Percentiles rank a stretch among this genome's conserved stretches.
Evolutionary conservation across 192 early-diverging fungal genomes (phyloP).

Genomic region (Funneliformis geosporum): DNA sequence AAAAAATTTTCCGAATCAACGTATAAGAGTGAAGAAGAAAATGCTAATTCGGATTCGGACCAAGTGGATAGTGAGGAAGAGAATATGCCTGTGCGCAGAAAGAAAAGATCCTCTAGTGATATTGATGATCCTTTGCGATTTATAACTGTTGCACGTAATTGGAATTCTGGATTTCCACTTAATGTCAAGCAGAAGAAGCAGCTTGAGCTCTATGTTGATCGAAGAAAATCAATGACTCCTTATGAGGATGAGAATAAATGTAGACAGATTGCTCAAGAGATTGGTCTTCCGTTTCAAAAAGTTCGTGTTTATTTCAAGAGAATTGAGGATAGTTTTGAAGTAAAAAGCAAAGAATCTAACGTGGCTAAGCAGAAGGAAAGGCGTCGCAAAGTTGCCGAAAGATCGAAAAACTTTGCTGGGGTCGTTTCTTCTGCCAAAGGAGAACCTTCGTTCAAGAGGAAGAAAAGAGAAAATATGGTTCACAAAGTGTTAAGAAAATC

Average conservation of each 20-base stretch:
- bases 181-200: constrained; percentile 13
- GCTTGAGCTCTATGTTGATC: constrained; percentile 34
- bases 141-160: constrained; percentile 32
- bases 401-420: not conserved
- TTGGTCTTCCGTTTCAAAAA: constrained; percentile 15
- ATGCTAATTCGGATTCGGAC: not conserved
- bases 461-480: constrained; percentile 21
- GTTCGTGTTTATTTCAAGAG: constrained; percentile 30
- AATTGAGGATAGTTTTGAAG: constrained; percentile 31
- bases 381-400: not conserved
- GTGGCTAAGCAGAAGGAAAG: constrained; percentile 21
- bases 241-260: constrained; percentile 33
- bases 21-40: not conserved
- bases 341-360: constrained; percentile 7
- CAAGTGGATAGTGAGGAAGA: constrained; percentile 5
- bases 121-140: constrained; percentile 25
- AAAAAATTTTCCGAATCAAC: constrained; percentile 15
- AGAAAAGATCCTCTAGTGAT: not conserved
- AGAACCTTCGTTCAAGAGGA: constrained; percentile 22
- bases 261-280: constrained; percentile 29
- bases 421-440: constrained; percentile 23
- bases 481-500: constrained; percentile 25
- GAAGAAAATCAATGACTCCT: constrained; percentile 31
- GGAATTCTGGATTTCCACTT: constrained; percentile 30
- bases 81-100: not conserved